Evolutionary conservation across 768 basidiomycete genomes (phyloP).

Genomic region (Pluteus cervinus): DNA sequence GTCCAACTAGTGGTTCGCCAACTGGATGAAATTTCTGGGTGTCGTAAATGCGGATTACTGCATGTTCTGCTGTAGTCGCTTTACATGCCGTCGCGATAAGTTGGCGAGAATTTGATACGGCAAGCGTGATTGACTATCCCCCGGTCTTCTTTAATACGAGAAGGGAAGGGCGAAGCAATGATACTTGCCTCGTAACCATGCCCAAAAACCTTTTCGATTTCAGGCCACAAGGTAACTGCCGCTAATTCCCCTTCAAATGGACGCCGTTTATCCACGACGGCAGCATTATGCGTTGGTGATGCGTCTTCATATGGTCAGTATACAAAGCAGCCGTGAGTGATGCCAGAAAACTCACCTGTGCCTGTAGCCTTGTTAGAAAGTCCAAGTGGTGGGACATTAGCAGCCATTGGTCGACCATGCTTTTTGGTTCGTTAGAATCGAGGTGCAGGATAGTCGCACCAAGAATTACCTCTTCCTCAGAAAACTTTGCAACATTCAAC

Average conservation of each 20-base stretch:
- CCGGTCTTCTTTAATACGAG: slow-evolving; percentile 1
- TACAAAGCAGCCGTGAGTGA: background rate
- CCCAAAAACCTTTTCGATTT: slow-evolving; percentile 93
- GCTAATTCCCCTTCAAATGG: slow-evolving; percentile 92
- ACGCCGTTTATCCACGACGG: slow-evolving; percentile 22
- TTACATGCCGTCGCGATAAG: slow-evolving; percentile 89
- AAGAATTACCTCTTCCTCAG: slow-evolving; percentile 43
- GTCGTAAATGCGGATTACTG: slow-evolving; percentile 79
- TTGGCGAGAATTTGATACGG: slow-evolving; percentile 61
- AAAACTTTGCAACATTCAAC: slow-evolving; percentile 41
- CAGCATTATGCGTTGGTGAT: no score
- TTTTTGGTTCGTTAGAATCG: slow-evolving; percentile 22
- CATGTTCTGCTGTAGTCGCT: slow-evolving; percentile 83
- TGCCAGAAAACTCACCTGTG: slow-evolving; percentile 33
- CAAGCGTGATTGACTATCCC: slow-evolving; percentile 70
- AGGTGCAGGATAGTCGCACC: slow-evolving; percentile 1
- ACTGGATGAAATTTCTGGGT: slow-evolving; percentile 63
- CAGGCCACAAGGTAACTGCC: slow-evolving; percentile 89
- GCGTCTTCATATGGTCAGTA: no score
- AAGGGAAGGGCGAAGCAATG: background rate
- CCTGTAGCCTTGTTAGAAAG: slow-evolving; percentile 91
- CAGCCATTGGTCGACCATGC: slow-evolving; percentile 64
- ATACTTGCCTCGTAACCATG: slow-evolving; percentile 89
- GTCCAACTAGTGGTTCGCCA: slow-evolving; percentile 74
- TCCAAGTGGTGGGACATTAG: slow-evolving; percentile 89